Conservation (phyloP, 495 filamentous ascomycete species). For the Xylaria telfairii region DNA sequence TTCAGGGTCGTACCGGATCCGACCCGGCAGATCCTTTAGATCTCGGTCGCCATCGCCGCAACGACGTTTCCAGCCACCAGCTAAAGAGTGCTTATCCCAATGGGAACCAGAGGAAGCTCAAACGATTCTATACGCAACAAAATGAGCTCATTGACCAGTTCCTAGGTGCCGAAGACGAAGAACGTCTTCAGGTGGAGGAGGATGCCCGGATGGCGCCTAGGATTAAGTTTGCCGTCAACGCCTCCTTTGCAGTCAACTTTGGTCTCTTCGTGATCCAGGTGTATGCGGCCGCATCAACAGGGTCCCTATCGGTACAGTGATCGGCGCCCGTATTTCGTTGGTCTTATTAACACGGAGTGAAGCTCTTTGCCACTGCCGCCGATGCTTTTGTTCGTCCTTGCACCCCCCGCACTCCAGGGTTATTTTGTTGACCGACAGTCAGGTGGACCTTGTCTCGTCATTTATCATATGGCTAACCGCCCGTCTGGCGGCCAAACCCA, state of each 20-base stretch:
- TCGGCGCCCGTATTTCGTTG: constrained; percentile 26
- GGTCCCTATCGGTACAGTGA: constrained; percentile 53
- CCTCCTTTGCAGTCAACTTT: constrained; percentile 59
- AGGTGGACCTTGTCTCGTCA: constrained; percentile 66
- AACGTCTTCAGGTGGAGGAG: constrained; percentile 54
- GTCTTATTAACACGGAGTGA: constrained; percentile 29
- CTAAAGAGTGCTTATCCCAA: constrained; percentile 53
- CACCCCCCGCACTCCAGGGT: constrained; percentile 1
- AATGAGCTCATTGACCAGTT: constrained; percentile 64
- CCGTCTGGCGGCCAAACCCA: constrained; percentile 56
- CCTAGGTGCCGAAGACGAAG: constrained; percentile 59
- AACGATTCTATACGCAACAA: constrained; percentile 61
- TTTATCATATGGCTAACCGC: constrained; percentile 62
- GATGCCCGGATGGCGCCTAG: constrained; percentile 55
- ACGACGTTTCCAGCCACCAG: constrained; percentile 47
- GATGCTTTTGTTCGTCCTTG: constrained; percentile 58
- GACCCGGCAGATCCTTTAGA: constrained; percentile 46
- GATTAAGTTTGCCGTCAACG: constrained; percentile 63
- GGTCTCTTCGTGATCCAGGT: constrained; percentile 63
- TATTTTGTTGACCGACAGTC: constrained; percentile 12
- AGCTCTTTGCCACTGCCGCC: constrained; percentile 63
- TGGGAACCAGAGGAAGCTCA: constrained; percentile 51
- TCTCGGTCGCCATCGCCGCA: constrained; percentile 49
- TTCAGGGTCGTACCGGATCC: constrained; percentile 27
- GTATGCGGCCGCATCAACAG: constrained; percentile 63